Evolutionary conservation across 352 stramenopile species (phyloP).

Genomic region (Phytophthora sp.): DNA sequence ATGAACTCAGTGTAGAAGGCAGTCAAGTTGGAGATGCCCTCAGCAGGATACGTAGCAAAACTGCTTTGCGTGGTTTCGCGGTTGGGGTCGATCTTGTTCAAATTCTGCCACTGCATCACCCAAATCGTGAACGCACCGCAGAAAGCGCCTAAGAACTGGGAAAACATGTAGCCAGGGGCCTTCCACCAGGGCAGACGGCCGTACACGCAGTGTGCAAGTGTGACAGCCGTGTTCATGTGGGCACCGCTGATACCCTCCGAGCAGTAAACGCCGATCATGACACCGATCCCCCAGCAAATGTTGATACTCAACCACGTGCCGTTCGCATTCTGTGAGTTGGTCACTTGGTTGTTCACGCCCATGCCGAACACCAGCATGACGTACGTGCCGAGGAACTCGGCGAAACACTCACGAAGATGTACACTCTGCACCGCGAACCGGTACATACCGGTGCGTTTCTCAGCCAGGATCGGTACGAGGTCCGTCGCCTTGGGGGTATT

Average conservation of each 20-base stretch:
- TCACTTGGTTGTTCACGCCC: conserved; percentile 65
- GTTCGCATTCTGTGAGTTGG: conserved; percentile 46
- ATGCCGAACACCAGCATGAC: conserved; percentile 35
- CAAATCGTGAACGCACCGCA: too few species aligned
- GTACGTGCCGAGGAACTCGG: conserved; percentile 54
- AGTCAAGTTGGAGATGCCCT: conserved; percentile 13
- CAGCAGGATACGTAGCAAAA: neutral
- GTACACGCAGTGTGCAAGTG: conserved; percentile 44
- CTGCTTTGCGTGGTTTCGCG: neutral
- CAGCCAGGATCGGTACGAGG: conserved; percentile 33
- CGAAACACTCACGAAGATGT: conserved; percentile 51
- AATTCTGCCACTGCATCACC: too few species aligned
- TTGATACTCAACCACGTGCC: too few species aligned
- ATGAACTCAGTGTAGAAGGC: conserved; percentile 47
- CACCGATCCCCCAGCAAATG: conserved; percentile 55
- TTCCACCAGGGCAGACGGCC: conserved; percentile 38
- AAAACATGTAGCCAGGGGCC: too few species aligned
- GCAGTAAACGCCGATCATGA: conserved; percentile 57
- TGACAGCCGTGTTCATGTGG: conserved; percentile 18
- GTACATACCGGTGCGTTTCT: conserved; percentile 51
- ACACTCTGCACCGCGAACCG: conserved; percentile 33
- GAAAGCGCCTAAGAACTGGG: too few species aligned
- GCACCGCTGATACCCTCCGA: conserved; percentile 3
- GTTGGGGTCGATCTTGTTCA: too few species aligned
- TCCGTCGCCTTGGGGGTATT: conserved; percentile 35